Base-by-base conservation (phyloP, 2,329 filamentous ascomycete species). In the Cryoendolithus antarcticus region DNA sequence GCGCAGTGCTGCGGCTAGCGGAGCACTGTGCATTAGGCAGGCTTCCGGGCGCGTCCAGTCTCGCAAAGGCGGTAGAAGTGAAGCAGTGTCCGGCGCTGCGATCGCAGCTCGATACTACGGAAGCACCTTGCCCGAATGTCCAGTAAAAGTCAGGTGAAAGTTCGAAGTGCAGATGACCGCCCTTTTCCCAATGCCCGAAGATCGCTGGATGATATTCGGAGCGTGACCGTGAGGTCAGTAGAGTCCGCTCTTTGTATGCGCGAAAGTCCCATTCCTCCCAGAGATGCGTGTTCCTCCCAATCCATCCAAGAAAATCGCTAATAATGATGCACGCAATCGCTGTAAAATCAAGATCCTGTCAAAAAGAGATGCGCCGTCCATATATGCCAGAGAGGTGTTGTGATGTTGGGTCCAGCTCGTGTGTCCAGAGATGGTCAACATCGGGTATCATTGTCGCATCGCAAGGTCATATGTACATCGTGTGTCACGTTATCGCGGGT, bases 281-380 rank as follows among this genome's bases (percentile, higher is more conserved):
- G 39, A 41, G 34, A 41, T 41, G 35, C 39, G 39, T 41, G 34
- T n/a, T n/a, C n/a, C n/a, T n/a, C n/a, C 10, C 35, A 37, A 34
- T 35, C 34, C 36, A 29, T n/a, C 33, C 21, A 35, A 24, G 32
- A 34, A 43, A 45, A 19, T 42, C 27, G 29, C 40, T 37, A 44
- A 30, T 24, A 37, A 43, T 46, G 32, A 40, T 40, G 38, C 38
- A 35, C 38, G 38, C n/a, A n/a, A n/a, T n/a, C n/a, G n/a, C 38
- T 40, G 24, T 32, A 30, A 44, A 45, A 40, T 38, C 15, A 37
- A 36, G 41, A 62, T 62, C 56, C 61, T 63, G 56, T 55, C 34
- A 32, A 40, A 30, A 35, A 31, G 7, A 45, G 58, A 64, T n/a
- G 72, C 70, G 68, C 70, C 69, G 65, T 71, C 69, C 66, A 57